A percentile compares a stretch with the other conserved stretches of the same genome.
Conservation (phyloP, 1,139 yeast species). For the Zygosaccharomyces sapae region DNA sequence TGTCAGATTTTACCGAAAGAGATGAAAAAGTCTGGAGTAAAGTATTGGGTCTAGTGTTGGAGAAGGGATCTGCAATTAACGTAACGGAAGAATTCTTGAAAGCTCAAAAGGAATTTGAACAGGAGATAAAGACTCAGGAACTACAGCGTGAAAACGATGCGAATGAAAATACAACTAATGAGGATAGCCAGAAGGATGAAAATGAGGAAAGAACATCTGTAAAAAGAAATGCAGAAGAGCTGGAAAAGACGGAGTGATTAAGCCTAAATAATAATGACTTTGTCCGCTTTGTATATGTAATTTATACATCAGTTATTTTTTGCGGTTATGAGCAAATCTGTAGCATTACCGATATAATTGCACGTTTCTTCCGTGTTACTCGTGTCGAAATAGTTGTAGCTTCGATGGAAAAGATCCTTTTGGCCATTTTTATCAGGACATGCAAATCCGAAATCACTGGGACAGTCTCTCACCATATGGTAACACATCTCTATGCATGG, state of each 20-base stretch:
- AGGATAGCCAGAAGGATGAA: background rate
- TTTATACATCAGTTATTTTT: background rate
- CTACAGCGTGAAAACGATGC: background rate
- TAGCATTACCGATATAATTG: conserved; percentile 45
- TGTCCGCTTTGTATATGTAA: background rate
- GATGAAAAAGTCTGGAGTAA: conserved; percentile 60
- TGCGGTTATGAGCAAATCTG: conserved; percentile 12
- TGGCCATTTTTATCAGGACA: conserved; percentile 53
- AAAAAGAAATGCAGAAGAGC: conserved; percentile 20
- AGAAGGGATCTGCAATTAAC: conserved; percentile 40
- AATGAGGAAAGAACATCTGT: conserved; percentile 4
- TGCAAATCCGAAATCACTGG: conserved; percentile 63
- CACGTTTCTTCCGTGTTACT: conserved; percentile 40
- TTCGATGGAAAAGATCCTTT: conserved; percentile 38
- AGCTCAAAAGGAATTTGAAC: conserved; percentile 24
- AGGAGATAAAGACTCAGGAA: conserved; percentile 13
- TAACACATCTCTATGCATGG: conserved; percentile 86
- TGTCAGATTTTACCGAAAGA: conserved; percentile 58
- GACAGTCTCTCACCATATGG: conserved; percentile 77
- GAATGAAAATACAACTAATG: background rate
- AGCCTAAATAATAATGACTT: background rate
- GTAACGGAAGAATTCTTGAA: conserved; percentile 31
- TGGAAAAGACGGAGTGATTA: background rate
- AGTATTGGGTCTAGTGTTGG: conserved; percentile 51
- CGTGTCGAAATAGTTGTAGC: conserved; percentile 50